Base-by-base conservation (phyloP, 805 yeast genomes). In the Groenewaldozyma salmanticensis region DNA sequence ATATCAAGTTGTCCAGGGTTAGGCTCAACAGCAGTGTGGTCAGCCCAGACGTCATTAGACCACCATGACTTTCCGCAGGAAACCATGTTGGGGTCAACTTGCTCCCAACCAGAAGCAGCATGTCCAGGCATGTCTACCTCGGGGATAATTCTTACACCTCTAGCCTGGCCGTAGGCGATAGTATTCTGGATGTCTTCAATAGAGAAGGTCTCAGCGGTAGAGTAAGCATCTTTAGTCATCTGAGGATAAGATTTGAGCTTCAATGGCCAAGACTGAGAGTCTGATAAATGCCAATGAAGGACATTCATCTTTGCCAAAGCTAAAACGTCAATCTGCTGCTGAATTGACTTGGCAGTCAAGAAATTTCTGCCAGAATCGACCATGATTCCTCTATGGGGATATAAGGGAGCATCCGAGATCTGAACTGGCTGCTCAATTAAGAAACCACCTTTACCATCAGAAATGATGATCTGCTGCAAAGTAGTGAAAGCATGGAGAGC, bases 41-140 rank as follows among this genome's bases (percentile, higher is more conserved):
- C 47, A 21, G 52, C 38, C 40, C 40, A 37, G 13, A 38, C 16
- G 15, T 38, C 41, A 5, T 21, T 22, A 7, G 13, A 13, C 53
- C 54, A 48, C 55, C 57, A 52, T 39, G 51, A 48, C 33, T 58
- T 42, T 1, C 46, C 57, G 51, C 69, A 65, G 1, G 59, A 52
- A 21, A 64, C 49, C 27, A 64, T 38, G 22, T 44, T 50, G 2
- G 56, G 51, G 44, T 61, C 59, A 27, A 63, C 47, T 33, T 49
- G 53, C 18, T 41, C 44, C 65, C 65, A 66, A 0, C 70, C 70
- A 5, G 67, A 59, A 16, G 58, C 47, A 9, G 67, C 52, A 46
- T 66, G 70, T 1, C 67, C 70, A 2, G 70, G 70, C 48, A 60
- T 40, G 43, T 66, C 70, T 22, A 66, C 40, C 45, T 66, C 70